phyloP scores from a whole-genome alignment of 805 yeast species.

The Sungouiella thailandica region DNA sequence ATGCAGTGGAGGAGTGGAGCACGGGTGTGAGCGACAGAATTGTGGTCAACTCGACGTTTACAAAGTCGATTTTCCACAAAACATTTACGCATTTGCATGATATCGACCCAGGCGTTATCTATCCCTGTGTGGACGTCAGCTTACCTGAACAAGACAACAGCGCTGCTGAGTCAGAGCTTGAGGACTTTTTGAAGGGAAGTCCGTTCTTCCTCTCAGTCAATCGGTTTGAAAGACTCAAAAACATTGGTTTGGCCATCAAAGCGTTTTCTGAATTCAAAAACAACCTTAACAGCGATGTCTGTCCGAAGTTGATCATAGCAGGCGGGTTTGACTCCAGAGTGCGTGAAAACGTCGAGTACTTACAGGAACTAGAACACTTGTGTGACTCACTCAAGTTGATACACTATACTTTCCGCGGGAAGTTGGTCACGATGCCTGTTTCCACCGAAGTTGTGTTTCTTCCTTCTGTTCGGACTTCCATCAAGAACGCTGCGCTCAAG shows the following conservation, averaged over 20 bases:
- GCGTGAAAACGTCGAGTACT: slow-evolving; percentile 67
- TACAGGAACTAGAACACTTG: slow-evolving; percentile 52
- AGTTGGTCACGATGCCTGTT: slow-evolving; percentile 29
- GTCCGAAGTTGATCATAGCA: slow-evolving; percentile 63
- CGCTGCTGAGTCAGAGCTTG: slow-evolving; percentile 27
- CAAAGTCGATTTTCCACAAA: slow-evolving; percentile 59
- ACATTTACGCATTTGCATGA: slow-evolving; percentile 48
- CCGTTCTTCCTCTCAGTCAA: slow-evolving; percentile 69
- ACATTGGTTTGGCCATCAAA: slow-evolving; percentile 69
- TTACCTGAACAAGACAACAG: slow-evolving; percentile 14
- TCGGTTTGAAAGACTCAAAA: slow-evolving; percentile 84
- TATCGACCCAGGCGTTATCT: slow-evolving; percentile 52
- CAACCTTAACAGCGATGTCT: slow-evolving; percentile 20
- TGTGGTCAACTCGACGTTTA: slow-evolving; percentile 85
- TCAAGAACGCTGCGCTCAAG: slow-evolving; percentile 60
- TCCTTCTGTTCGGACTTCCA: slow-evolving; percentile 68
- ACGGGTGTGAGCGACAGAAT: slow-evolving; percentile 72
- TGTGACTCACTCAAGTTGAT: slow-evolving; percentile 43
- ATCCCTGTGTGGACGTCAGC: slow-evolving; percentile 69
- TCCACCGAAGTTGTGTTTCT: slow-evolving; percentile 59
- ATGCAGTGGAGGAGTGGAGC: slow-evolving; percentile 74
- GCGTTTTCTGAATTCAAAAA: slow-evolving; percentile 49
- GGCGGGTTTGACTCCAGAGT: slow-evolving; percentile 89
- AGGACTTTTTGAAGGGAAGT: slow-evolving; percentile 28
- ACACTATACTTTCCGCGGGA: slow-evolving; percentile 41